Conservation (phyloP, 2,329 filamentous ascomycete genomes). For the Magnaporthiopsis rhizophila region DNA sequence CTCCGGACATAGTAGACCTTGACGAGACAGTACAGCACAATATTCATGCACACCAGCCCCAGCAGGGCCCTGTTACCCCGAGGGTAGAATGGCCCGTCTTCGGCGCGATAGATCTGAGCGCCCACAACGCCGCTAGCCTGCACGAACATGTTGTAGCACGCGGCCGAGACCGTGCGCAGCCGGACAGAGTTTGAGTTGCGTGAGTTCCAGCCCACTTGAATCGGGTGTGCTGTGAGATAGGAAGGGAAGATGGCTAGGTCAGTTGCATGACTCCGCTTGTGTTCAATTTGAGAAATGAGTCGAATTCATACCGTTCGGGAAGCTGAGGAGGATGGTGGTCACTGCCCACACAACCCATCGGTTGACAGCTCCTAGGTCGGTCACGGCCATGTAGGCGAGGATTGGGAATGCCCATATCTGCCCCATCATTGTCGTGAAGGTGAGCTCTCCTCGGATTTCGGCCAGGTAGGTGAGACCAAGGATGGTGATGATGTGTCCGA, state of each 20-base stretch:
- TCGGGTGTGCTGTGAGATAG: slow-evolving; percentile 29
- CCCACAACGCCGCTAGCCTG: slow-evolving; percentile 34
- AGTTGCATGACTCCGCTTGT: no score
- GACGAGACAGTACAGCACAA: slow-evolving; percentile 20
- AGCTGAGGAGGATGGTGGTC: slow-evolving; percentile 31
- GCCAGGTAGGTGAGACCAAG: slow-evolving; percentile 28
- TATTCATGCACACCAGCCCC: slow-evolving; percentile 30
- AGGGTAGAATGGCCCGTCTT: slow-evolving; percentile 38
- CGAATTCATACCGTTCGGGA: slow-evolving; percentile 27
- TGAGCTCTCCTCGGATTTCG: slow-evolving; percentile 40
- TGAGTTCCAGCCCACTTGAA: slow-evolving; percentile 40
- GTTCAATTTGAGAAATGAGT: no score
- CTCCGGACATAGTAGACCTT: slow-evolving; percentile 26
- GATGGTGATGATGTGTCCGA: slow-evolving; percentile 28
- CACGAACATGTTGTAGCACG: slow-evolving; percentile 52
- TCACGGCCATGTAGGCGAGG: slow-evolving; percentile 40
- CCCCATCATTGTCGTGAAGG: slow-evolving; percentile 36
- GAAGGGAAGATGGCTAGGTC: not conserved
- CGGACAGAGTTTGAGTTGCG: slow-evolving; percentile 55
- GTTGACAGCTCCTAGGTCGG: slow-evolving; percentile 27
- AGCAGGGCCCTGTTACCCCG: slow-evolving; percentile 48
- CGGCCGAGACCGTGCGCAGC: slow-evolving; percentile 53
- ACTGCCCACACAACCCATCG: slow-evolving; percentile 34
- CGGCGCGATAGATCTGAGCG: slow-evolving; percentile 31
- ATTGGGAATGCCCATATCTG: slow-evolving; percentile 55